A percentile compares a stretch with the other conserved stretches of the same genome.
Conservation (phyloP, 371 early-diverging fungal genomes). For the Zopfochytrium polystomum region DNA sequence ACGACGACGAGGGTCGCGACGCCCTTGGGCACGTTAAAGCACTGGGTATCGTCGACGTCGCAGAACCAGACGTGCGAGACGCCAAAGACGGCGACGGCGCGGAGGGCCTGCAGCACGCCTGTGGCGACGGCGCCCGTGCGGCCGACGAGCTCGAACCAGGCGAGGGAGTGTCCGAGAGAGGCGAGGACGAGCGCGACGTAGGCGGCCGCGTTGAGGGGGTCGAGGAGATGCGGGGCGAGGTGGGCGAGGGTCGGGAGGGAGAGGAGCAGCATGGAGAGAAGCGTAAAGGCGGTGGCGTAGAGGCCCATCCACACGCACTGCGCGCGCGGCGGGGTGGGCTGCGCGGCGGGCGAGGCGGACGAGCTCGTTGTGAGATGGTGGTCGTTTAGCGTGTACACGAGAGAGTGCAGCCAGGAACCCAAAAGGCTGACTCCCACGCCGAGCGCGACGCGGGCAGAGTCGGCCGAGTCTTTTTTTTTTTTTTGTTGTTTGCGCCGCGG, state of each 20-base stretch:
- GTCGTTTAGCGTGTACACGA: constrained; percentile 55
- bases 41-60: constrained; percentile 59
- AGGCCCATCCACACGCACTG: constrained; percentile 55
- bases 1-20: constrained; percentile 36
- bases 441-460: constrained; percentile 31
- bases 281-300: constrained; percentile 46
- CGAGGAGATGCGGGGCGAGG: constrained; percentile 50
- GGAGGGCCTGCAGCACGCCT: constrained; percentile 54
- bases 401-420: constrained; percentile 58
- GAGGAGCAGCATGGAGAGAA: constrained; percentile 47
- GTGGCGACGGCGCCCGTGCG: constrained; percentile 47
- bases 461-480: constrained; percentile 2
- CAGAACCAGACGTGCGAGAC: constrained; percentile 66
- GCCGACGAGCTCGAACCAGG: constrained; percentile 54
- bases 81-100: constrained; percentile 67
- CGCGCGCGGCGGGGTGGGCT: constrained; percentile 47
- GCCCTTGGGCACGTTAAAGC: constrained; percentile 46
- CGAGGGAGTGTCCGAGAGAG: constrained; percentile 50
- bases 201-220: constrained; percentile 49
- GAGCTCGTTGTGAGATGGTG: constrained; percentile 24
- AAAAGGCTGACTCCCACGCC: constrained; percentile 56
- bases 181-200: constrained; percentile 41
- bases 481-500: not conserved
- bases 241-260: constrained; percentile 51
- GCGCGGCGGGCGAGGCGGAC: too few relatives aligned